A percentile compares a stretch with the other conserved stretches of the same genome.
These are phyloP conservation scores for Zostera marina DNA, from an alignment of 116 monocot species.

Conservation along the genomic window DNA sequence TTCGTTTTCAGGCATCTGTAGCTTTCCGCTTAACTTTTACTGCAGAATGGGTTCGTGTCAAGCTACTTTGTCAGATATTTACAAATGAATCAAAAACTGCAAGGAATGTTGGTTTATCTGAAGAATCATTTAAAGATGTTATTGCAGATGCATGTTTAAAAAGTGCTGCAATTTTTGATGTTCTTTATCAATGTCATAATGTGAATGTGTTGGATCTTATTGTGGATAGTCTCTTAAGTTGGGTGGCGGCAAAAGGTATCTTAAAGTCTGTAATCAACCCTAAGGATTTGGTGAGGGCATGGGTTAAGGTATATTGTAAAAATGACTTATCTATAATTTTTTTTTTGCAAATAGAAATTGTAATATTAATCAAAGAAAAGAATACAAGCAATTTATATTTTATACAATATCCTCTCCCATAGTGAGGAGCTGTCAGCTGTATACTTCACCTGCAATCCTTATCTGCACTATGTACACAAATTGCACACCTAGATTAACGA, in stretches of 20 bases:
- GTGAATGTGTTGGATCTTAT: conserved; percentile 5
- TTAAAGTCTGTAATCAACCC: conserved; percentile 1
- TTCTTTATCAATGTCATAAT: conserved; percentile 6
- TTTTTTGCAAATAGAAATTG: too few species aligned
- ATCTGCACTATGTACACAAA: too few species aligned
- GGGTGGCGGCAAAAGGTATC: conserved; percentile 3
- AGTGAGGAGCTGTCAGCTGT: too few species aligned
- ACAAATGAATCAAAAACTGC: not conserved
- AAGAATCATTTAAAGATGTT: conserved; percentile 6
- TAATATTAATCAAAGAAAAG: too few species aligned
- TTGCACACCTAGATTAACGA: too few species aligned
- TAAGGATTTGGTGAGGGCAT: conserved; percentile 8
- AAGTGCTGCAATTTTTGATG: conserved; percentile 8
- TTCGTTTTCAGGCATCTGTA: conserved; percentile 8
- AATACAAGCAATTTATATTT: too few species aligned
- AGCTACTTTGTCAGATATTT: conserved; percentile 2
- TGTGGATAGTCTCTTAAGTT: conserved; percentile 5
- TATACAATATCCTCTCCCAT: too few species aligned
- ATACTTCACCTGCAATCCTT: too few species aligned
- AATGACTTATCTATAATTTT: not conserved
- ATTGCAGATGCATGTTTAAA: conserved; percentile 10
- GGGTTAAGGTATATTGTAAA: conserved; percentile 12
- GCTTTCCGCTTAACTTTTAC: conserved; percentile 10
- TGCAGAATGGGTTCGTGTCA: conserved; percentile 10
- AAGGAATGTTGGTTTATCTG: not conserved